Percentiles rank a stretch among this genome's conserved stretches.
phyloP scores from a whole-genome alignment of 2,329 filamentous ascomycete species.

The Aspergillus fumigatiaffinis region DNA sequence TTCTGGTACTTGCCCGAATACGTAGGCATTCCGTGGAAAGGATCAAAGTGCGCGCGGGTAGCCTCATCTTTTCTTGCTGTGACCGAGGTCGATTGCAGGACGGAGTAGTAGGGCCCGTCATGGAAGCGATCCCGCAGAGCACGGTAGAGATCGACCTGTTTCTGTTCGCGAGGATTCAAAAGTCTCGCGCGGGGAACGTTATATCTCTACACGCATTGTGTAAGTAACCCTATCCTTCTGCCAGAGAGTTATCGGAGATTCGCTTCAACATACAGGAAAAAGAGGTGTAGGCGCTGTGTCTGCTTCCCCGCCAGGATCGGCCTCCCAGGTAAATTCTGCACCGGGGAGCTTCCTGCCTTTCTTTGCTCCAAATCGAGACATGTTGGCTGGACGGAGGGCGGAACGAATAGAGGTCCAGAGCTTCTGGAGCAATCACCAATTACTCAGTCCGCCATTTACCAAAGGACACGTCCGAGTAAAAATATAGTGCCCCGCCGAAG shows the following conservation, averaged over 20 bases:
- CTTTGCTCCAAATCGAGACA: conserved; percentile 40
- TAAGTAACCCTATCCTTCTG: not conserved
- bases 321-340: conserved; percentile 41
- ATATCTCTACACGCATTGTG: conserved; percentile 34
- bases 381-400: conserved; percentile 10
- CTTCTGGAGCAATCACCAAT: not conserved
- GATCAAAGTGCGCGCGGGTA: conserved; percentile 52
- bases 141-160: conserved; percentile 49
- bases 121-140: conserved; percentile 53
- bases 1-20: conserved; percentile 58
- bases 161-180: conserved; percentile 41
- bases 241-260: not conserved
- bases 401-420: not conserved
- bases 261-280: conserved; percentile 41
- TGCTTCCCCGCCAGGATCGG: conserved; percentile 36
- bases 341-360: conserved; percentile 38
- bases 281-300: conserved; percentile 45
- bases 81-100: conserved; percentile 41
- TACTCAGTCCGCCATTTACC: not conserved
- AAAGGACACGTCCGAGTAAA: not conserved
- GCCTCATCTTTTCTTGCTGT: conserved; percentile 42
- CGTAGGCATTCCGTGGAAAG: conserved; percentile 59
- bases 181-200: conserved; percentile 30
- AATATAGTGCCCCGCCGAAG: not conserved
- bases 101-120: conserved; percentile 58